These are phyloP conservation scores for Beauveria rudraprayagi DNA, from an alignment of 2,329 filamentous ascomycete species.

Conservation along the genomic window DNA sequence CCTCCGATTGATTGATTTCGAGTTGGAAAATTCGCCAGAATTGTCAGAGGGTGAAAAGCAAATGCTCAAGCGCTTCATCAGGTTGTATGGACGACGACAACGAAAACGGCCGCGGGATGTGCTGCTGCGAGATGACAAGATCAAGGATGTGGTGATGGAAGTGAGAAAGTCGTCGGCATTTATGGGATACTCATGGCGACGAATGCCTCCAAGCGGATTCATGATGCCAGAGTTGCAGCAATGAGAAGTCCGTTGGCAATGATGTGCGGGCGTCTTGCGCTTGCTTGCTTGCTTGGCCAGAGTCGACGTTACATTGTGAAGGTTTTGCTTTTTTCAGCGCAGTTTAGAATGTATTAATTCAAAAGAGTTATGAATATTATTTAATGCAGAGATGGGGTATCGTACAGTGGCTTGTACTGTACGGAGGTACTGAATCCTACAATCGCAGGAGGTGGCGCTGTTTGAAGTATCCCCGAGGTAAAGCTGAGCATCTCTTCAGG, in stretches of 20 bases:
- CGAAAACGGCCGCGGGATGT: constrained; percentile 78
- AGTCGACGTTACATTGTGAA: not conserved
- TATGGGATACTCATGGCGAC: constrained; percentile 78
- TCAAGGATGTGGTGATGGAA: constrained; percentile 62
- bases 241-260: not conserved
- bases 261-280: not conserved
- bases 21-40: constrained; percentile 33
- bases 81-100: constrained; percentile 52
- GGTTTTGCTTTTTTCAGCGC: not conserved
- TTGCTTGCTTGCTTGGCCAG: not conserved
- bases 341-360: constrained; percentile 5
- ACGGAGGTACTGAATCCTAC: too few species aligned
- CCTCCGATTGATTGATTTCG: constrained; percentile 40
- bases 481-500: too few species aligned
- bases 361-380: constrained; percentile 10
- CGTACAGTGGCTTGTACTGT: too few species aligned
- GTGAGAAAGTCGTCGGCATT: constrained; percentile 79
- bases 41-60: constrained; percentile 30
- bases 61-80: constrained; percentile 42
- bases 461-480: too few species aligned
- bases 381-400: not conserved
- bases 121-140: constrained; percentile 63
- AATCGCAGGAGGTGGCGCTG: too few species aligned
- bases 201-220: constrained; percentile 31
- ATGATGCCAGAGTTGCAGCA: constrained; percentile 12